Base-by-base conservation (phyloP, 495 filamentous ascomycete genomes). In the Oleoguttula mirabilis region DNA sequence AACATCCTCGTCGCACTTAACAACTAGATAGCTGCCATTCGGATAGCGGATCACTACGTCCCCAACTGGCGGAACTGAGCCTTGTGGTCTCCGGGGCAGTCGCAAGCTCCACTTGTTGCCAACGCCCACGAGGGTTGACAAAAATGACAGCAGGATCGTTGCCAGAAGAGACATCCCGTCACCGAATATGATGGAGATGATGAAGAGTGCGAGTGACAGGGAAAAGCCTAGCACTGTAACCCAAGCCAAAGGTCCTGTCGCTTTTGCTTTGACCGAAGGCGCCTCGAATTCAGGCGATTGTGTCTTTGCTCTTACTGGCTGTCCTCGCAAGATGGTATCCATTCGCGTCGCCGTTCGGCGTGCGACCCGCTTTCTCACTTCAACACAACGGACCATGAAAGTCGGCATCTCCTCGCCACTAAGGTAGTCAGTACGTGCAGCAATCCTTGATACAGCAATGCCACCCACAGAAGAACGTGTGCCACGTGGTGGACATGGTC, bases 101-200 rank as follows among this genome's bases (percentile, higher is more conserved):
- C 42, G n/a, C 2, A 67, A 48, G 2, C 23, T 51, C 66, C 62
- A 69, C 25, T 60, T 62, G 45, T 66, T 66, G 11, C 57, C 60
- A 30, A 61, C 24, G 28, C 66, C 66, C 32, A 65, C 59, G 6
- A 69, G 40, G 3, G 57, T 63, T 17, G 66, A 64, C n/a, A 69
- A 60, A 21, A 64, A 43, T 21, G 64, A 66, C 8, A 69, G 64
- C 10, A 62, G 47, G 7, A 66, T 27, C 11, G 60, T 66, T 21
- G 66, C 62, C 2, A 67, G 17, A 7, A 66, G 33, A 22, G 64
- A 65, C 41, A 66, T 62, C 41, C 66, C 66, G 45, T 69, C 66
- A 1, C 54, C 41, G 3, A 36, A 41, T 19, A 41, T 37, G 30
- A 67, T 56, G 14, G 64, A 60, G 3, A 66, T 46, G 12, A 25